Conservation (phyloP, 1,284 basidiomycete species). For the Lignosus rhinocerotis region DNA sequence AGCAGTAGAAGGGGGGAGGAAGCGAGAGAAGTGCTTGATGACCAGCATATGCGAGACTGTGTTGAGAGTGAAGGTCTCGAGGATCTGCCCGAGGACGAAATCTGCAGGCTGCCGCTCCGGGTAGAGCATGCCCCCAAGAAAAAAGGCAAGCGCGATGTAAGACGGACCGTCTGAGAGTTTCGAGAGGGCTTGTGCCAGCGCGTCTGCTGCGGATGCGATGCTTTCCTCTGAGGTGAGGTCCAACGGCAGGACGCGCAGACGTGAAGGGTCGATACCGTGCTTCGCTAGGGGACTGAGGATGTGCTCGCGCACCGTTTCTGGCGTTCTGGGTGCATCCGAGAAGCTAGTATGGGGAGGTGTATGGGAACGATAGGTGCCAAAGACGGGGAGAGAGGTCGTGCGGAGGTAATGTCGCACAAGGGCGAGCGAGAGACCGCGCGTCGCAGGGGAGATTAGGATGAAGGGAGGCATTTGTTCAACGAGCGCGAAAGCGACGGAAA, state of each 20-base stretch:
- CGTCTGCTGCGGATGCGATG: constrained; percentile 48
- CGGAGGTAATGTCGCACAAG: constrained; percentile 55
- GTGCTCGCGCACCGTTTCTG: constrained; percentile 38
- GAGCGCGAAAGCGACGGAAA: not conserved
- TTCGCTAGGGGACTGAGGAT: constrained; percentile 43
- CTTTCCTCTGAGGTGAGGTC: constrained; percentile 53
- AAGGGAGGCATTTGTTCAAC: constrained; percentile 35
- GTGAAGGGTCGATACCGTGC: constrained; percentile 41
- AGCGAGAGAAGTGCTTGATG: constrained; percentile 63
- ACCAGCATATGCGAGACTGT: constrained; percentile 60
- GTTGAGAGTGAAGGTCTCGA: constrained; percentile 56
- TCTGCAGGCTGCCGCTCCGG: constrained; percentile 60
- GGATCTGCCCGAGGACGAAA: constrained; percentile 45
- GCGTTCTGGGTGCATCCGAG: constrained; percentile 15
- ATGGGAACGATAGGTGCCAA: constrained; percentile 51
- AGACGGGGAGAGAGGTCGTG: constrained; percentile 52
- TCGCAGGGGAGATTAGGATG: constrained; percentile 47
- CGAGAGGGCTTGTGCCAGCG: constrained; percentile 39
- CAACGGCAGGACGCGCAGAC: constrained; percentile 50
- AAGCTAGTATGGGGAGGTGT: not conserved
- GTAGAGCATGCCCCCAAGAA: constrained; percentile 56
- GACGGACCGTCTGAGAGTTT: constrained; percentile 29
- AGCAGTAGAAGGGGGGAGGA: constrained; percentile 37
- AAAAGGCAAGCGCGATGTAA: constrained; percentile 55
- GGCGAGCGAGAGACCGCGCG: constrained; percentile 55